Conservation (phyloP, 2,329 filamentous ascomycete genomes). For the Cladosporium sp. region DNA sequence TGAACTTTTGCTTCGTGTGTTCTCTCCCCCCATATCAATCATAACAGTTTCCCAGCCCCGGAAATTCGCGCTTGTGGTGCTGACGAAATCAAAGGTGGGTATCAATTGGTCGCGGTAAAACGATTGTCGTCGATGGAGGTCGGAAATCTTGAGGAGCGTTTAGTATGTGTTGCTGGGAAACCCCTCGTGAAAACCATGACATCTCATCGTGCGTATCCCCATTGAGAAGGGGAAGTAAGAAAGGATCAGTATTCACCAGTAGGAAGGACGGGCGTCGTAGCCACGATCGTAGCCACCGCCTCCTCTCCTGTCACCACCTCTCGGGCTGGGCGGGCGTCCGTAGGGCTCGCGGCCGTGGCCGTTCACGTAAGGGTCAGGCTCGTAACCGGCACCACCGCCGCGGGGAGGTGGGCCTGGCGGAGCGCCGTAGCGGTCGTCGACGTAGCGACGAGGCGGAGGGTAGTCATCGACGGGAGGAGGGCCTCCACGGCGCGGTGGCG, state of each 20-base stretch:
- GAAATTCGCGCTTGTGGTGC: slow-evolving; percentile 10
- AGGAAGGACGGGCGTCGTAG: slow-evolving; percentile 33
- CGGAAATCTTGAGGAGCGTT: slow-evolving; percentile 10
- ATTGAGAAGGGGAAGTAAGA: slow-evolving; percentile 6
- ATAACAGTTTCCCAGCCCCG: not conserved
- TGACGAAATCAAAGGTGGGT: slow-evolving; percentile 17
- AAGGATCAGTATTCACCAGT: slow-evolving; percentile 20
- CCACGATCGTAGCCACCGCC: slow-evolving; percentile 33
- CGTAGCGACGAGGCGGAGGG: slow-evolving; percentile 61
- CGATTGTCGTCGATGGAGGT: slow-evolving; percentile 15
- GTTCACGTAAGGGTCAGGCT: slow-evolving; percentile 61
- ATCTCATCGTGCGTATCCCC: slow-evolving; percentile 6
- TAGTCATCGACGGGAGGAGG: slow-evolving; percentile 74
- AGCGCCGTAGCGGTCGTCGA: slow-evolving; percentile 71
- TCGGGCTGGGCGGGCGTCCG: slow-evolving; percentile 47
- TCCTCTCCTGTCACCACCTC: slow-evolving; percentile 41
- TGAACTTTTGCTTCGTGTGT: not conserved
- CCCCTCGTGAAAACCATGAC: not conserved
- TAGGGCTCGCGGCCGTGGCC: slow-evolving; percentile 58
- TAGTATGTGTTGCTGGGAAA: slow-evolving; percentile 15
- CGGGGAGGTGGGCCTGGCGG: slow-evolving; percentile 30
- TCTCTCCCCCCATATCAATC: not conserved
- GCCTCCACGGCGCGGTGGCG: slow-evolving; percentile 60
- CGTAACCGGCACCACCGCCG: slow-evolving; percentile 52
- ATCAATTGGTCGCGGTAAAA: slow-evolving; percentile 13